phyloP scores from a whole-genome alignment of 345 rosid species.

The rapeseed (Brassica napus) region Da-Ae NC_063436.1:95501-96000 shows the following conservation, averaged over 20 bases:
- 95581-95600: conserved; percentile 66
- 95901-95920: conserved; percentile 58
- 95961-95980: background rate
- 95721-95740: conserved; percentile 43
- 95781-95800: background rate
- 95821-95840: background rate
- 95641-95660: conserved; percentile 50
- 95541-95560: conserved; percentile 70
- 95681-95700: conserved; percentile 58
- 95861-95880: background rate
- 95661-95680: conserved; percentile 66
- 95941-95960: conserved; percentile 12
- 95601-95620: conserved; percentile 89
- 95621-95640: conserved; percentile 63
- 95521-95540: background rate
- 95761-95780: background rate
- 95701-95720: conserved; percentile 56
- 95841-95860: background rate
- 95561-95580: conserved; percentile 75
- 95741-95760: conserved; percentile 8
- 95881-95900: conserved; percentile 60
- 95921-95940: conserved; percentile 40
- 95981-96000: background rate
- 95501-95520: background rate
- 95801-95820: background rate